phyloP scores from a whole-genome alignment of 1,284 basidiomycete genomes.

The Puccinia horiana region DNA sequence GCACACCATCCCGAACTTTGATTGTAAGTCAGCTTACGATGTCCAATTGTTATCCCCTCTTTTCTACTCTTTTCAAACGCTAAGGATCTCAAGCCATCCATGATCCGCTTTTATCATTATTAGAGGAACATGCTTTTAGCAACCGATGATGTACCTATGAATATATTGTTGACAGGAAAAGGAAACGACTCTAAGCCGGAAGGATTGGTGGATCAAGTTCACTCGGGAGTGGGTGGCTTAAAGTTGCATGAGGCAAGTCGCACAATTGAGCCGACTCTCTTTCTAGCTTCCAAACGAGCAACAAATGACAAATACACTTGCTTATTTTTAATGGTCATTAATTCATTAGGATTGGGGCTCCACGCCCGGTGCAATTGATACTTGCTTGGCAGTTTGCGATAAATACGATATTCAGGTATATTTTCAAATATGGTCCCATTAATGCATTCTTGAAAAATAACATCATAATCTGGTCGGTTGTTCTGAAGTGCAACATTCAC shows the following conservation, averaged over 20 bases:
- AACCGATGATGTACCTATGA: slow-evolving; percentile 49
- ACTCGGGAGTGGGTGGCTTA: slow-evolving; percentile 83
- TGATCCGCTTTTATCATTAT: slow-evolving; percentile 53
- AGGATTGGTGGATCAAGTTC: slow-evolving; percentile 76
- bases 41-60: neutral
- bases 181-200: slow-evolving; percentile 82
- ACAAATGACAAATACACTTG: neutral
- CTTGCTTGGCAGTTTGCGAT: slow-evolving; percentile 78
- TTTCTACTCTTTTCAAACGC: neutral
- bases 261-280: neutral
- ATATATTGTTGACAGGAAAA: slow-evolving; percentile 57
- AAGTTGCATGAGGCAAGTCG: slow-evolving; percentile 79
- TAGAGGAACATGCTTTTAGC: slow-evolving; percentile 47
- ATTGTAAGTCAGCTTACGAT: slow-evolving; percentile 77
- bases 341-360: slow-evolving; percentile 82
- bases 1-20: slow-evolving; percentile 84
- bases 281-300: neutral
- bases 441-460: neutral
- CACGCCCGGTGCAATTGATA: slow-evolving; percentile 80
- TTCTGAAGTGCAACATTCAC: slow-evolving; percentile 81
- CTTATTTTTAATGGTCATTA: neutral
- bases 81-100: neutral
- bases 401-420: slow-evolving; percentile 87
- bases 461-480: neutral
- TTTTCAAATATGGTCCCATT: slow-evolving; percentile 21